Evolutionary conservation across 176 grass and related monocot species (phyloP), one percentile per base, ranked within the genome.

Genomic region (Dendrocalamus sinicus): DNA sequence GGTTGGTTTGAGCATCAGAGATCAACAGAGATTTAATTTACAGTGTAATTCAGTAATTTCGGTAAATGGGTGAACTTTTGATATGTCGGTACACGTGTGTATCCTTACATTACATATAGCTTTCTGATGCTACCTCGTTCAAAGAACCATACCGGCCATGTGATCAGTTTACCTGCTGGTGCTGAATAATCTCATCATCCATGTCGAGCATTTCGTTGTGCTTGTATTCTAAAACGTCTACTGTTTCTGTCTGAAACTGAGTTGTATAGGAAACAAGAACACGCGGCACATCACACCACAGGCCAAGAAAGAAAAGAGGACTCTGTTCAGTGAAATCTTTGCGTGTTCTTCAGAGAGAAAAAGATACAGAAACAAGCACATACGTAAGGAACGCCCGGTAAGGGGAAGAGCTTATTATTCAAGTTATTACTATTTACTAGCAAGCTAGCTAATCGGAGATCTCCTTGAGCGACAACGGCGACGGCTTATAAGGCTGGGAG

Each of bases 401-500:
- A 63, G 17, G 26, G 17, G 11, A 57, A 14, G 24, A 62, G 8
- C 57, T 76, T 78, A 88, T 71, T 86, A 40, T 32, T 58, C 20
- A 59, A 11, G 58, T 5, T 60, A 32, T 32, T 63, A 63, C 26
- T 39, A 55, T 69, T 51, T 70, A 58, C 10, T 35, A 16, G 35
- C 67, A 76, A 19, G 59, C 57, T 60, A 86, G 66, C 72, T 82
- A 35, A 67, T 71, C 32, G 58, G 17, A 61, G 23, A 74, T 67
- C 59, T 74, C 43, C 67, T 20, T 58, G 52, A 43, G 47, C 58
- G 23, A 16, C 73, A 16, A 12, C 69, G 51, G 5, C 3, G 30
- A 17, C 20, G 0, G 59, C n/a, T 83, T 74, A 79, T 76, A 86
- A 78, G 77, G 52, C 4, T 39, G 83, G 70, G 74, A 37, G 63